Base-by-base conservation (phyloP, 2,329 filamentous ascomycete genomes). In the Fusarium praegraminearum region DNA sequence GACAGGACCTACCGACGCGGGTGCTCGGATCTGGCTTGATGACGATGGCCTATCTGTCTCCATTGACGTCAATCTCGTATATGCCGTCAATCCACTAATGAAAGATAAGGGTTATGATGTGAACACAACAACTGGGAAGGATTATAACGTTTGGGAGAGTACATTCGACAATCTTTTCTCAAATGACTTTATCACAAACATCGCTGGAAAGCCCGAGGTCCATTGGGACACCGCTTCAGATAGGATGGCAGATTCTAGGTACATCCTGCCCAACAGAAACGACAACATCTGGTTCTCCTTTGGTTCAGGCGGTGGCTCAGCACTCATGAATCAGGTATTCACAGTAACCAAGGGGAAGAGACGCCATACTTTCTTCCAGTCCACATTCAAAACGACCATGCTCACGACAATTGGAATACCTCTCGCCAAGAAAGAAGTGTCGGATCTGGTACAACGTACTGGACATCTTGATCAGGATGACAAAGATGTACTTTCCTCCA, bases 261-360 rank as follows among this genome's bases (percentile, higher is more conserved):
- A 66, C 12, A 30, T 71, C 22, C 7, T 11, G 18, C 68, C 69
- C 6, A 57, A 66, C 18, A 41, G 68, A 9, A 5, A 52, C 15
- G 61, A 71, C 22, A 71, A 71, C 1, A 71, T 71, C n/a, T 71
- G 68, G 69, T 7, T 22, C 2, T 69, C 69, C 0, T 49, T 55
- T 3, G 69, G 69, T 1, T 15, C 20, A 4, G 69, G 67, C 1
- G 69, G 68, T 11, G 68, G 69, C 2, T 71, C 69, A 11, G 69
- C 24, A 1, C 7, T 30, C 0, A 71, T 71, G 69, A 66, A 36
- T 2, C 69, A 71, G 24, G 56, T 71, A 5, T 71, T 71, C 18
- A 69, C 60, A 7, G 61, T 71, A 1, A 66, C 68, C 1, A 71
- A 69, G 5, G 57, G 36, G 3, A 55, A 38, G 3, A 43, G 40